Base-by-base conservation (phyloP, 2,329 filamentous ascomycete species). In the Sporothrix globosa region DNA sequence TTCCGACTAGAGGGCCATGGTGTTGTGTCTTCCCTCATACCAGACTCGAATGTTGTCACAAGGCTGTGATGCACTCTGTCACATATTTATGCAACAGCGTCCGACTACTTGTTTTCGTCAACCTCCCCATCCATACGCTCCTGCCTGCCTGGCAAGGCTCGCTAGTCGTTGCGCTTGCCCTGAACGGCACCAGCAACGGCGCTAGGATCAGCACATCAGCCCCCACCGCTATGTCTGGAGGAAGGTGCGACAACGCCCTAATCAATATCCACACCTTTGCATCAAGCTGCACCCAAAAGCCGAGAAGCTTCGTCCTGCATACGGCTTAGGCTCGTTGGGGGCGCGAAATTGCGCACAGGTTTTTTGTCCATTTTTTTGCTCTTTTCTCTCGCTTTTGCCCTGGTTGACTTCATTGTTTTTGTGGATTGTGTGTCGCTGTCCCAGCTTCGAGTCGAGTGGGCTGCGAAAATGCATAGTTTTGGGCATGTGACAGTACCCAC, bases 401-500 rank as follows among this genome's bases (percentile, higher is more conserved):
- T 54, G 11, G 14, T n/a, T 30, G 30, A 10, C 44, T 41, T 46
- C 30, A 46, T 52, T 21, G 50, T 63, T 56, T 60, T 41, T 48
- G 41, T 54, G 44, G 21, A 27, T 67, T 44, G 46, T 65, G 24
- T 24, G 17, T 44, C 27, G 39, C 68, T 30, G 21, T 46, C 50
- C 56, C 65, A 67, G 17, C 44, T 21, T 19, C 27, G 9, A 7
- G 17, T 61, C 21, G 34, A 54, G 19, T 54, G 6, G 65, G 34
- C 21, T 41, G 58, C 65, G 19, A 54, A 52, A 44, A 54, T 54
- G 56, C 54, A 34, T 17, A 46, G 24, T 46, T 44, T 41, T 30
- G 60, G 41, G 69, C 72, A 73, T 73, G 72, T 73, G 72, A 73
- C 60, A 73, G 72, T 50, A 61, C 69, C 70, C 69, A 63, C 69